These are phyloP conservation scores for Phaffomyces antillensis DNA, from an alignment of 805 yeast genomes.

Conservation along the genomic window DNA sequence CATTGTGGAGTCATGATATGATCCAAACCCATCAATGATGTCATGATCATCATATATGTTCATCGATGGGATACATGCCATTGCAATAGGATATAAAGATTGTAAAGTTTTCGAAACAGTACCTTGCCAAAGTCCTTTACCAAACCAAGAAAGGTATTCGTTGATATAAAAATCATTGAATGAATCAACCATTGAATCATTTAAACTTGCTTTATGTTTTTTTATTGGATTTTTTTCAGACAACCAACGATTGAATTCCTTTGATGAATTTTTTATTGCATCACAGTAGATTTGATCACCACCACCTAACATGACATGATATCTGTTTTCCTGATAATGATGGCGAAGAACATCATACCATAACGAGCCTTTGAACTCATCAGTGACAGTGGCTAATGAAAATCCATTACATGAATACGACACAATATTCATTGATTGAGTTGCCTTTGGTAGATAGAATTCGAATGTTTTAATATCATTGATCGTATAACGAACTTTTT, in stretches of 20 bases:
- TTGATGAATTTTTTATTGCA: conserved; percentile 55
- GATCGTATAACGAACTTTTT: conserved; percentile 55
- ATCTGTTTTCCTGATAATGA: conserved; percentile 50
- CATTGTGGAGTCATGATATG: conserved; percentile 77
- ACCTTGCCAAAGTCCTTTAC: conserved; percentile 82
- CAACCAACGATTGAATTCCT: conserved; percentile 55
- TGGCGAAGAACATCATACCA: conserved; percentile 80
- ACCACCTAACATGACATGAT: conserved; percentile 95
- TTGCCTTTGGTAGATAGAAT: conserved; percentile 60
- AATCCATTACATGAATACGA: conserved; percentile 91
- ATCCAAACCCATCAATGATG: conserved; percentile 93
- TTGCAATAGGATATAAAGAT: conserved; percentile 59
- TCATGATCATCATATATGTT: conserved; percentile 95
- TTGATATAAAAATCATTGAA: conserved; percentile 61
- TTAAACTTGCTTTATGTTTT: conserved; percentile 37
- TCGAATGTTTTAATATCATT: conserved; percentile 45
- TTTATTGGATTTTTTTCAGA: conserved; percentile 41
- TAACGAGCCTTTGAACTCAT: conserved; percentile 60
- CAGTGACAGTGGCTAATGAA: conserved; percentile 64
- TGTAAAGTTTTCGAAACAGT: conserved; percentile 57
- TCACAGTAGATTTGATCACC: conserved; percentile 96
- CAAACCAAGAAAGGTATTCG: conserved; percentile 84
- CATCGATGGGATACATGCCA: conserved; percentile 77
- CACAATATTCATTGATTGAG: conserved; percentile 71
- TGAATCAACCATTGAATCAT: conserved; percentile 43